These are phyloP conservation scores for Malus orientalis DNA, from an alignment of 306 rosid species.

Conservation along the genomic window DNA sequence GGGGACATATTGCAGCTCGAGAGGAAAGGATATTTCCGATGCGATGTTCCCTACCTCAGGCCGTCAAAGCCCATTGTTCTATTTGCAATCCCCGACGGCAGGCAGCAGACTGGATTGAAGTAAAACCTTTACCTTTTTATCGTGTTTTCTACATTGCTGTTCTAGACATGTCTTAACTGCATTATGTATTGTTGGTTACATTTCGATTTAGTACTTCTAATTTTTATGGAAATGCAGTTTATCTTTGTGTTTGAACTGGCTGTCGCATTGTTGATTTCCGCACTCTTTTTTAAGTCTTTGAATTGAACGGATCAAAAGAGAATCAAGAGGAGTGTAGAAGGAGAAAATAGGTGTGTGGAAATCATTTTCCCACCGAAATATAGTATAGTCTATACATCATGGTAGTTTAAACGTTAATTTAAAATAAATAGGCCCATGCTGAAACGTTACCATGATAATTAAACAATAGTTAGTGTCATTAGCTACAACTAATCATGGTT, in stretches of 20 bases:
- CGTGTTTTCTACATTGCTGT: background rate
- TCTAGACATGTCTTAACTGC: background rate
- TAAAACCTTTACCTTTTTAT: constrained; percentile 1
- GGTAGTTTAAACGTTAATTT: background rate
- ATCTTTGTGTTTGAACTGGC: background rate
- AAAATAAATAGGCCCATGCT: background rate
- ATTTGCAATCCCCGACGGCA: constrained; percentile 78
- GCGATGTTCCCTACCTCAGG: constrained; percentile 68
- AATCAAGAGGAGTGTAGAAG: background rate
- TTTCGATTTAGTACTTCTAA: background rate
- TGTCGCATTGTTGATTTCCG: background rate
- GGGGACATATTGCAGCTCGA: constrained; percentile 87
- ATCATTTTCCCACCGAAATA: background rate
- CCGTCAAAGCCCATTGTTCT: constrained; percentile 68
- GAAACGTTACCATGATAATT: background rate
- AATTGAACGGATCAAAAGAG: background rate
- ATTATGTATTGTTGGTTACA: background rate
- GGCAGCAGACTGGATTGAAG: constrained; percentile 55
- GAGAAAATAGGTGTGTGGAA: background rate
- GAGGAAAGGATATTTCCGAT: constrained; percentile 88
- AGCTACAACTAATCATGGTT: background rate
- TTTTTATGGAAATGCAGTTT: background rate
- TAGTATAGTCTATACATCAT: background rate
- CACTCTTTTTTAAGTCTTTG: background rate
- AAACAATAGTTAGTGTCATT: background rate